A percentile compares a stretch with the other conserved stretches of the same genome.
Evolutionary conservation across 805 yeast genomes (phyloP).

Genomic region (Debaryomyces castellii): DNA sequence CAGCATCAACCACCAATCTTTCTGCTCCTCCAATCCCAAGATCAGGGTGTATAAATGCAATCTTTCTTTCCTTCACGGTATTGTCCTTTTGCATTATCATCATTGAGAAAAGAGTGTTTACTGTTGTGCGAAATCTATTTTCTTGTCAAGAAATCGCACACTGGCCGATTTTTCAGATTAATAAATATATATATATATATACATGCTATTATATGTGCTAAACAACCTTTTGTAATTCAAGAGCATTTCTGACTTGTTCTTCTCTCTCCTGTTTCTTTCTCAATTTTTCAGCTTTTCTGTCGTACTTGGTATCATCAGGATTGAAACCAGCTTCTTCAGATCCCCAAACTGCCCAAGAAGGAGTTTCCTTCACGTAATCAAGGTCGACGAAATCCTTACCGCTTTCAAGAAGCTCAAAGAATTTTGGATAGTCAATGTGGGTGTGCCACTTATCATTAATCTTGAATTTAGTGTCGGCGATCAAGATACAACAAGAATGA

Average conservation of each 20-base stretch:
- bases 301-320: constrained; percentile 75
- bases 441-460: constrained; percentile 80
- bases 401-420: constrained; percentile 64
- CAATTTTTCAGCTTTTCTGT: constrained; percentile 60
- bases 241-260: constrained; percentile 13
- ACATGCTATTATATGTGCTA: not conserved
- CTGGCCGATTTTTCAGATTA: not conserved
- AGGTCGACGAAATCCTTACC: constrained; percentile 71
- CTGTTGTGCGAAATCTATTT: not conserved
- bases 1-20: constrained; percentile 93
- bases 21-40: constrained; percentile 98
- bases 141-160: not conserved
- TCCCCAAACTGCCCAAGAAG: constrained; percentile 91
- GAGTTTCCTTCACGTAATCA: constrained; percentile 81
- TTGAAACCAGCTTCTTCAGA: constrained; percentile 83
- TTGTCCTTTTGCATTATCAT: not conserved
- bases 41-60: constrained; percentile 94
- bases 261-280: constrained; percentile 46
- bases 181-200: not conserved
- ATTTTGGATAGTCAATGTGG: constrained; percentile 78
- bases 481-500: constrained; percentile 86
- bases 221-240: constrained; percentile 9
- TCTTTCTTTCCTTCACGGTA: constrained; percentile 30
- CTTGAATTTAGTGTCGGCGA: constrained; percentile 73
- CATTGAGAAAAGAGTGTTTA: not conserved